These are phyloP conservation scores for Tricholoma terreum DNA, from an alignment of 768 basidiomycete species.

Conservation along the genomic window DNA sequence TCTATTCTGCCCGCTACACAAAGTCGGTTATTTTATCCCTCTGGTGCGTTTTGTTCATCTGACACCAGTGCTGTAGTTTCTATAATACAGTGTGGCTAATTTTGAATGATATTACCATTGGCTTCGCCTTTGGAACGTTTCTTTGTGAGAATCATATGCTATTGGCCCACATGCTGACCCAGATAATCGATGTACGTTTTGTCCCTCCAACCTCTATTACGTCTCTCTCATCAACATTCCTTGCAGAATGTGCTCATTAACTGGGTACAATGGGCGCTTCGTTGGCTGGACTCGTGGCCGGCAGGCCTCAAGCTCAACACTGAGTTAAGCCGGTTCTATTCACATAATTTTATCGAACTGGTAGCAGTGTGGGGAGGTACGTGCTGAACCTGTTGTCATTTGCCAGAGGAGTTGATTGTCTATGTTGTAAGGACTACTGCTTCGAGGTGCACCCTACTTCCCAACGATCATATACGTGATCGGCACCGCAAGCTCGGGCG, in stretches of 20 bases:
- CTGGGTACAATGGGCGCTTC: constrained; percentile 49
- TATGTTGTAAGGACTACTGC: constrained; percentile 21
- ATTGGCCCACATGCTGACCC: constrained; percentile 40
- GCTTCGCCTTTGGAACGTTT: constrained; percentile 67
- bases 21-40: constrained; percentile 40
- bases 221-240: background rate
- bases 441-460: constrained; percentile 24
- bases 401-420: background rate
- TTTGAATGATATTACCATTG: constrained; percentile 87
- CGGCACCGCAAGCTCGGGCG: constrained; percentile 39
- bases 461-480: constrained; percentile 29
- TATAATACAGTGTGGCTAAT: constrained; percentile 92
- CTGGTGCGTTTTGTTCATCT: background rate
- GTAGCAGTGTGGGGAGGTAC: constrained; percentile 72
- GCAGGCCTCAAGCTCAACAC: constrained; percentile 95
- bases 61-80: constrained; percentile 49
- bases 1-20: constrained; percentile 62
- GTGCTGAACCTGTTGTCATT: constrained; percentile 24
- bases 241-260: constrained; percentile 41
- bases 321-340: constrained; percentile 84
- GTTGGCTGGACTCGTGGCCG: constrained; percentile 95
- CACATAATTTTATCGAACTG: constrained; percentile 63
- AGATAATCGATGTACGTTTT: constrained; percentile 38
- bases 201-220: background rate
- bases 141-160: constrained; percentile 59